phyloP scores from a whole-genome alignment of 2,329 filamentous ascomycete species.

The Paecilomyces formosus region DNA sequence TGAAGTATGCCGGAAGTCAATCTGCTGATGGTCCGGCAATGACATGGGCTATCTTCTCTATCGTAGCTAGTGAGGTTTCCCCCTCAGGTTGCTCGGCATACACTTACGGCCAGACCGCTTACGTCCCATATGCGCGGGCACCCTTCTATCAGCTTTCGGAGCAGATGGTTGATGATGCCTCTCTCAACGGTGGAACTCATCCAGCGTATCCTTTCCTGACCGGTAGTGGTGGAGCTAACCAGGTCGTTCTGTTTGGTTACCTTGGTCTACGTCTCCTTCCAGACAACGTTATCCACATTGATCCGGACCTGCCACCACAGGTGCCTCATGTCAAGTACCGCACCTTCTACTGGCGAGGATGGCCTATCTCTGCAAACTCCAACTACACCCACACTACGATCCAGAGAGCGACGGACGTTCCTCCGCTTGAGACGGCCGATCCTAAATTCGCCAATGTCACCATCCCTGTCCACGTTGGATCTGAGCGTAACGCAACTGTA shows the following conservation, averaged over 20 bases:
- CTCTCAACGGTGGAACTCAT: constrained; percentile 57
- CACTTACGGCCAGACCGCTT: constrained; percentile 59
- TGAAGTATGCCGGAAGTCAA: constrained; percentile 58
- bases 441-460: constrained; percentile 43
- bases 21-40: constrained; percentile 62
- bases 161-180: constrained; percentile 55
- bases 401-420: constrained; percentile 40
- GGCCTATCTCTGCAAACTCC: constrained; percentile 53
- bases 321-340: constrained; percentile 54
- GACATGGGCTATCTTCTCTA: constrained; percentile 64
- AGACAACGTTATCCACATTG: constrained; percentile 52
- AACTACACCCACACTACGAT: constrained; percentile 60
- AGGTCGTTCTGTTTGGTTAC: constrained; percentile 61
- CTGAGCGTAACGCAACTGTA: constrained; percentile 30
- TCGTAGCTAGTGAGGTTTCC: constrained; percentile 58
- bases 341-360: constrained; percentile 60
- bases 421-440: constrained; percentile 46
- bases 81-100: constrained; percentile 61
- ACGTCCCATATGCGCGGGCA: constrained; percentile 55
- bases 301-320: constrained; percentile 60
- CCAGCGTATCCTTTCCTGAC: constrained; percentile 66
- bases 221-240: constrained; percentile 61
- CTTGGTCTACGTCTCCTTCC: constrained; percentile 56
- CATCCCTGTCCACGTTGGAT: constrained; percentile 54
- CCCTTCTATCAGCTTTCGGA: constrained; percentile 68